A percentile compares a stretch with the other conserved stretches of the same genome.
phyloP scores from a whole-genome alignment of 257 asterid genomes.

The Striga asiatica region DNA sequence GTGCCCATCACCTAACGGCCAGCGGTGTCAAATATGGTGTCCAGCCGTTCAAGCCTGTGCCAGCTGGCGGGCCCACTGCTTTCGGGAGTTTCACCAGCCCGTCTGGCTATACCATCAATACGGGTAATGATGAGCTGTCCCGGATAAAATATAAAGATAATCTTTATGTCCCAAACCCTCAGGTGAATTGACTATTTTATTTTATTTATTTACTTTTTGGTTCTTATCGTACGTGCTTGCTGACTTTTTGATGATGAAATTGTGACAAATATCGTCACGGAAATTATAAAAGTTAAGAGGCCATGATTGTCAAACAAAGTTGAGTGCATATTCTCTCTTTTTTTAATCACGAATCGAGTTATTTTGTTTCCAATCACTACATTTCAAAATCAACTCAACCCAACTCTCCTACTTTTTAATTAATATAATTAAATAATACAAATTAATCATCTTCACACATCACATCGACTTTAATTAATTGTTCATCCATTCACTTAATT shows the following conservation, averaged over 20 bases:
- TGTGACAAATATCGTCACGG: neutral
- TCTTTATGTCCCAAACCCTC: conserved; percentile 72
- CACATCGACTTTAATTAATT: no score
- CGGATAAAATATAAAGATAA: conserved; percentile 68
- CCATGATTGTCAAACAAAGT: neutral
- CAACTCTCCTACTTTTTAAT: no score
- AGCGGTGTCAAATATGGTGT: conserved; percentile 74
- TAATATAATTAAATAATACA: no score
- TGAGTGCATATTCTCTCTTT: neutral
- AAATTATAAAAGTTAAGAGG: no score
- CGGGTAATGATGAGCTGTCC: conserved; percentile 87
- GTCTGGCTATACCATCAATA: no score
- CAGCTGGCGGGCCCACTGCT: conserved; percentile 58
- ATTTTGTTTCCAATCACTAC: no score
- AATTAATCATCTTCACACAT: no score
- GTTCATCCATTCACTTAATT: no score
- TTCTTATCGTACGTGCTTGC: no score
- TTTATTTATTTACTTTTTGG: neutral
- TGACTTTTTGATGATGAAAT: neutral
- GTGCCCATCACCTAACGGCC: conserved; percentile 64
- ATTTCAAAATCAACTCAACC: no score
- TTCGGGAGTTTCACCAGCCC: conserved; percentile 73
- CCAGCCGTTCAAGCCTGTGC: conserved; percentile 79
- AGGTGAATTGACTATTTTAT: conserved; percentile 33
- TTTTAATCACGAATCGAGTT: no score